phyloP scores from a whole-genome alignment of 1,139 yeast species.

The Ogataea hybrid region DNA sequence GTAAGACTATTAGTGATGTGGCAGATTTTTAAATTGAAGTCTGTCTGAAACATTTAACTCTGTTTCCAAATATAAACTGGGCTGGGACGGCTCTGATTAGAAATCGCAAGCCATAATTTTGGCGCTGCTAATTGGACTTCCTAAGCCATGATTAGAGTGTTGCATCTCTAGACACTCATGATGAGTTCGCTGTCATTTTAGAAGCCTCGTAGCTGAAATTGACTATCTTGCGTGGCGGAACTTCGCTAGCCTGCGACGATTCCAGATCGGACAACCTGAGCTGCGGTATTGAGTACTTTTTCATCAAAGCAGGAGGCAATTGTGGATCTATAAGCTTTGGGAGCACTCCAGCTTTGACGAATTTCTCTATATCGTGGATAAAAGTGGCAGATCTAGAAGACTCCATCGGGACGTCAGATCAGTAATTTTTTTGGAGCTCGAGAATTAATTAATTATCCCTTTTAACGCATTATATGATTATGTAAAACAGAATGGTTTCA shows the following conservation, averaged over 20 bases:
- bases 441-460: slow-evolving; percentile 1
- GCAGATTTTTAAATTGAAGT: too few relatives aligned
- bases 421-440: not conserved
- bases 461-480: slow-evolving; percentile 2
- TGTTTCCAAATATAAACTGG: too few relatives aligned
- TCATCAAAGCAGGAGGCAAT: slow-evolving; percentile 14
- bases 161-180: not conserved
- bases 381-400: not conserved
- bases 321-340: slow-evolving; percentile 17
- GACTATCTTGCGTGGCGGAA: slow-evolving; percentile 7
- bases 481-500: not conserved
- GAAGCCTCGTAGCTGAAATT: slow-evolving; percentile 22
- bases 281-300: slow-evolving; percentile 14
- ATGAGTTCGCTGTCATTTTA: slow-evolving; percentile 4
- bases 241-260: not conserved
- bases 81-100: too few relatives aligned
- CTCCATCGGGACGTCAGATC: not conserved
- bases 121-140: too few relatives aligned
- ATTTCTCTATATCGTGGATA: slow-evolving; percentile 7
- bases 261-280: slow-evolving; percentile 11
- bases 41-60: too few relatives aligned
- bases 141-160: too few relatives aligned
- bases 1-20: not conserved
- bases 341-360: slow-evolving; percentile 5
- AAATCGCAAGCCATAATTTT: too few relatives aligned